A percentile compares a stretch with the other conserved stretches of the same genome.
phyloP scores from a whole-genome alignment of 2,329 filamentous ascomycete species.

The Hypoxylon sp. region DNA sequence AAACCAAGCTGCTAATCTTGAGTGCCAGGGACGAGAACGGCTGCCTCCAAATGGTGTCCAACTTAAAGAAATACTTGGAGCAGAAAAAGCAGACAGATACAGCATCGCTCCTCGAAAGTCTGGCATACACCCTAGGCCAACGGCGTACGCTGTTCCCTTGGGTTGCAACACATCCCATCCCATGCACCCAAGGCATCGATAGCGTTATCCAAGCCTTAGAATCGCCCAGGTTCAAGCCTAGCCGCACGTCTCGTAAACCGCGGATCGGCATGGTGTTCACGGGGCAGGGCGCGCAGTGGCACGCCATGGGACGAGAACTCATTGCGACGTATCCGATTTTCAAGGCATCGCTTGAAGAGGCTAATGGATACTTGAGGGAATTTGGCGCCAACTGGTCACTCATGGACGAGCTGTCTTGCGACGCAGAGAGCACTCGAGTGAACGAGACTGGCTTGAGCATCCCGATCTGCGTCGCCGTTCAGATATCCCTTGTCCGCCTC shows the following conservation, averaged over 20 bases:
- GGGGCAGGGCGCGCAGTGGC: constrained; percentile 39
- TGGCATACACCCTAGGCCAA: background rate
- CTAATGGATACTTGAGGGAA: constrained; percentile 1
- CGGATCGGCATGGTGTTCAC: constrained; percentile 42
- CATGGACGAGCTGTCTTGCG: constrained; percentile 24
- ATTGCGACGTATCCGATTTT: constrained; percentile 20
- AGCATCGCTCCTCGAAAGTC: background rate
- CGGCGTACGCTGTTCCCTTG: background rate
- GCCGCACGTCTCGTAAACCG: background rate
- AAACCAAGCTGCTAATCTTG: constrained; percentile 7
- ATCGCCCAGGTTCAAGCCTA: background rate
- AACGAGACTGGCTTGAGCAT: constrained; percentile 20
- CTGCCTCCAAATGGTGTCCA: background rate
- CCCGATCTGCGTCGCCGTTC: constrained; percentile 30
- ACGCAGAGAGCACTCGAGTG: constrained; percentile 12
- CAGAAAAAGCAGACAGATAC: background rate
- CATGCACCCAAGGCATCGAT: background rate
- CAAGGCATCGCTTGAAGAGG: background rate
- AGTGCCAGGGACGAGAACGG: constrained; percentile 16
- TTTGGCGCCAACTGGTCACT: constrained; percentile 29
- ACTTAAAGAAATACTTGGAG: constrained; percentile 2
- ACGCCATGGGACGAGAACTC: constrained; percentile 34
- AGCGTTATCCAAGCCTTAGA: background rate
- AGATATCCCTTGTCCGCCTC: constrained; percentile 31
- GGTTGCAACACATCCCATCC: background rate